Percentiles rank a stretch among this genome's conserved stretches.
Evolutionary conservation across 805 yeast genomes (phyloP).

Genomic region (Candida dajiaensis): DNA sequence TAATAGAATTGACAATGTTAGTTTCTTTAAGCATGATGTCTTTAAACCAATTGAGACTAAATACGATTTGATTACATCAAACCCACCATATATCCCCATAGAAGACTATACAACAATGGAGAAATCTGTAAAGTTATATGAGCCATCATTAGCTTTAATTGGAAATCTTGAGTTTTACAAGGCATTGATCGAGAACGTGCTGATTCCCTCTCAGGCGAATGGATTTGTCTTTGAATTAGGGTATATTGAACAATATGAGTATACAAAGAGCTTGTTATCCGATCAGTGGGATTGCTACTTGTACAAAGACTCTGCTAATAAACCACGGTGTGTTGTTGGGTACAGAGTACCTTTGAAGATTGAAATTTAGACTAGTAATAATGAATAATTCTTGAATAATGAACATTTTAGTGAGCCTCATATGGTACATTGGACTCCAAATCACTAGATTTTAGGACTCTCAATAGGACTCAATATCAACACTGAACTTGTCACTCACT

Average conservation of each 20-base stretch:
- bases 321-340: constrained; percentile 59
- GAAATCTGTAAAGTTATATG: constrained; percentile 61
- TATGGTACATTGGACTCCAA: no score
- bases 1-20: constrained; percentile 8
- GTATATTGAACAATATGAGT: constrained; percentile 45
- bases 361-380: constrained; percentile 11
- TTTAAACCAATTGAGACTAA: constrained; percentile 2
- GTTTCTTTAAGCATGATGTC: constrained; percentile 6
- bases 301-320: constrained; percentile 43
- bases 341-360: constrained; percentile 33
- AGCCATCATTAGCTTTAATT: constrained; percentile 73
- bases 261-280: constrained; percentile 25
- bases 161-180: constrained; percentile 72
- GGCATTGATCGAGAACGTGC: constrained; percentile 43
- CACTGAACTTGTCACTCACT: no score
- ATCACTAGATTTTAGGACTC: no score
- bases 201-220: constrained; percentile 34
- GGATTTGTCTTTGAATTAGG: constrained; percentile 81
- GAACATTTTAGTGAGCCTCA: no score
- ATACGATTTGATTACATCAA: constrained; percentile 62
- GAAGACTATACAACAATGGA: constrained; percentile 43
- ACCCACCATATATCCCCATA: constrained; percentile 82
- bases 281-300: constrained; percentile 45
- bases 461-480: no score
- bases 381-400: no score